These are phyloP conservation scores for Aeminium ludgeri DNA, from an alignment of 495 filamentous ascomycete species.

Conservation along the genomic window DNA sequence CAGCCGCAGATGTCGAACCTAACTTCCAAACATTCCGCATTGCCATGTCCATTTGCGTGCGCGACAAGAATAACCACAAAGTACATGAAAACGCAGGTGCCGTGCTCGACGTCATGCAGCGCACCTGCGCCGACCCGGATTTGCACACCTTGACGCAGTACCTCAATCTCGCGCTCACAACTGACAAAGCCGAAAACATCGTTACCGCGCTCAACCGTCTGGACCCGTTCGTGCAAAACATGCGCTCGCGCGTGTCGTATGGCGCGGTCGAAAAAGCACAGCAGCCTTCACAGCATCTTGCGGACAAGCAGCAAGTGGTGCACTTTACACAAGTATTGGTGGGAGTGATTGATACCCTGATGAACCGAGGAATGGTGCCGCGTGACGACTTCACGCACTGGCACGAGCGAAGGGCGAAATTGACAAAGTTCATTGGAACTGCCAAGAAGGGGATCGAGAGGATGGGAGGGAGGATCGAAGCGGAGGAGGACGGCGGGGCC, in stretches of 20 bases:
- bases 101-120: constrained; percentile 20
- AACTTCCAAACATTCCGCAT: constrained; percentile 44
- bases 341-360: constrained; percentile 11
- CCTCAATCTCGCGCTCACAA: constrained; percentile 22
- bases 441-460: not conserved
- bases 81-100: constrained; percentile 22
- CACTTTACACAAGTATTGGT: constrained; percentile 3
- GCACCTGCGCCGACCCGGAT: constrained; percentile 26
- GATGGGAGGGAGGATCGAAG: not conserved
- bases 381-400: constrained; percentile 7
- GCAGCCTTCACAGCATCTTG: not conserved
- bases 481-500: not conserved
- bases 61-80: constrained; percentile 53
- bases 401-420: constrained; percentile 3
- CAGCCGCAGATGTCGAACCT: constrained; percentile 24
- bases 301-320: not conserved
- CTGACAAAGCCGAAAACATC: constrained; percentile 6
- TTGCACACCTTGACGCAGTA: constrained; percentile 23
- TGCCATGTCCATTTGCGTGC: constrained; percentile 48
- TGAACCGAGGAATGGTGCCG: constrained; percentile 9
- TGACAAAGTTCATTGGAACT: constrained; percentile 1
- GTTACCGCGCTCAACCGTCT: constrained; percentile 7
- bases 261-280: not conserved
- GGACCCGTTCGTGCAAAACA: constrained; percentile 5
- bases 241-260: constrained; percentile 5